Evolutionary conservation across 805 yeast species (phyloP).

Genomic region (Spencermartinsiella europaea): DNA sequence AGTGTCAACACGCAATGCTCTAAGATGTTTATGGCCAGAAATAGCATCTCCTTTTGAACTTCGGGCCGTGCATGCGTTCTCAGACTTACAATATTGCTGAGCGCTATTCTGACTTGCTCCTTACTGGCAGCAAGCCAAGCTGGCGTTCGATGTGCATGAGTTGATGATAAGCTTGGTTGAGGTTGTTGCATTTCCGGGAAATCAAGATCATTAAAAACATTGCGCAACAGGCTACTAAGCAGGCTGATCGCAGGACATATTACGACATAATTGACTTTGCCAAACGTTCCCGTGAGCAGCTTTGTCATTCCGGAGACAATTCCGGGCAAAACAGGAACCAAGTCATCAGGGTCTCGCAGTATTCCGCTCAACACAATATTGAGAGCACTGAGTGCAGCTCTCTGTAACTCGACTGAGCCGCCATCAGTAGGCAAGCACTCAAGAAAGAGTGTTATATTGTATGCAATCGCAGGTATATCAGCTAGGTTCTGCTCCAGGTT

Average conservation of each 20-base stretch:
- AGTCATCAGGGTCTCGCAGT: constrained; percentile 19
- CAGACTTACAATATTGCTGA: constrained; percentile 34
- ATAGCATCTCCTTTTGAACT: constrained; percentile 32
- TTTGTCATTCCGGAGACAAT: constrained; percentile 28
- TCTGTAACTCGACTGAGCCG: constrained; percentile 17
- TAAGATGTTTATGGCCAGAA: constrained; percentile 31
- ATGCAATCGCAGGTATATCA: constrained; percentile 22
- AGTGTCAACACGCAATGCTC: constrained; percentile 35
- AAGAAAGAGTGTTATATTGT: constrained; percentile 21
- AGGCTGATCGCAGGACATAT: constrained; percentile 16
- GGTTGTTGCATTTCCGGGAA: neutral
- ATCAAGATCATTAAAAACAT: constrained; percentile 19
- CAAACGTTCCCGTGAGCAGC: constrained; percentile 21
- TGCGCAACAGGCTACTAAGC: constrained; percentile 15
- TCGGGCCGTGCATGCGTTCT: constrained; percentile 30
- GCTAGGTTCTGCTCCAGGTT: constrained; percentile 12
- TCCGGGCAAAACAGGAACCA: constrained; percentile 31
- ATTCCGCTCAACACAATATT: constrained; percentile 8
- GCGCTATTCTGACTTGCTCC: constrained; percentile 44
- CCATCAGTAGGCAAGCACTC: constrained; percentile 20
- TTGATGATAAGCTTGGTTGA: constrained; percentile 20
- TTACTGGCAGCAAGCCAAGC: constrained; percentile 54
- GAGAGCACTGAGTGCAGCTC: constrained; percentile 19
- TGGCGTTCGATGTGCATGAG: constrained; percentile 35
- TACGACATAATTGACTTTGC: constrained; percentile 21